phyloP scores from a whole-genome alignment of 2,329 filamentous ascomycete species.

The Sporothrix dimorphospora region DNA sequence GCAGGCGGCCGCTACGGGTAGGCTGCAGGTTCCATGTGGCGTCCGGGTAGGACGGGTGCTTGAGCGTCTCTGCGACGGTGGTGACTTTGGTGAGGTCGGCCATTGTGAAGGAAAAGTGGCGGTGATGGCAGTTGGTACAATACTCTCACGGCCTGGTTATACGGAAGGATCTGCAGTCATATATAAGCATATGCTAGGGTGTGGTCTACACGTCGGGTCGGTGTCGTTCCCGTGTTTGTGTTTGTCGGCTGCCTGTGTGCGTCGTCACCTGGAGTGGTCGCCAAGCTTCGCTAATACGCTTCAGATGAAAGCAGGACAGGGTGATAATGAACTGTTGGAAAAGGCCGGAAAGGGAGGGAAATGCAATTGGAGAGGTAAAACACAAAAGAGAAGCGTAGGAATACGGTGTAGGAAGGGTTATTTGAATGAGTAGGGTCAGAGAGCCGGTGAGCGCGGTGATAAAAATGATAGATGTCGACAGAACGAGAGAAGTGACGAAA shows the following conservation, averaged over 20 bases:
- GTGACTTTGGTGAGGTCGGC: constrained; percentile 24
- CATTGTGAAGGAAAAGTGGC: not conserved
- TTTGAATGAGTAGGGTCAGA: constrained; percentile 1
- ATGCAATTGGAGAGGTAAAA: not conserved
- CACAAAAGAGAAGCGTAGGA: not conserved
- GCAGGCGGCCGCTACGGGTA: constrained; percentile 59
- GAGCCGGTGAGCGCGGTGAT: not conserved
- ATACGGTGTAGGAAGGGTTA: not conserved
- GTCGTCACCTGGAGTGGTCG: constrained; percentile 7
- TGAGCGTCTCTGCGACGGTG: constrained; percentile 60
- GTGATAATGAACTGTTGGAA: not conserved
- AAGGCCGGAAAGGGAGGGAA: not conserved
- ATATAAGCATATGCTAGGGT: not conserved
- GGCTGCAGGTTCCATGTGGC: constrained; percentile 72
- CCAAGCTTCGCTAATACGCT: not conserved
- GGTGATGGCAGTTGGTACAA: not conserved
- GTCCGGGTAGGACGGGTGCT: constrained; percentile 68
- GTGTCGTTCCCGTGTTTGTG: not conserved
- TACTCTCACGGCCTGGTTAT: not conserved
- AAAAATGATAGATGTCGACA: not conserved
- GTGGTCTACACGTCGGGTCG: not conserved
- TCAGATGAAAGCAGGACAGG: not conserved
- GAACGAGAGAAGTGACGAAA: not conserved
- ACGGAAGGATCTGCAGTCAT: not conserved
- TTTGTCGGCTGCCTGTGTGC: not conserved